phyloP scores from a whole-genome alignment of 495 filamentous ascomycete species.

The Penicillium goetzii region DNA sequence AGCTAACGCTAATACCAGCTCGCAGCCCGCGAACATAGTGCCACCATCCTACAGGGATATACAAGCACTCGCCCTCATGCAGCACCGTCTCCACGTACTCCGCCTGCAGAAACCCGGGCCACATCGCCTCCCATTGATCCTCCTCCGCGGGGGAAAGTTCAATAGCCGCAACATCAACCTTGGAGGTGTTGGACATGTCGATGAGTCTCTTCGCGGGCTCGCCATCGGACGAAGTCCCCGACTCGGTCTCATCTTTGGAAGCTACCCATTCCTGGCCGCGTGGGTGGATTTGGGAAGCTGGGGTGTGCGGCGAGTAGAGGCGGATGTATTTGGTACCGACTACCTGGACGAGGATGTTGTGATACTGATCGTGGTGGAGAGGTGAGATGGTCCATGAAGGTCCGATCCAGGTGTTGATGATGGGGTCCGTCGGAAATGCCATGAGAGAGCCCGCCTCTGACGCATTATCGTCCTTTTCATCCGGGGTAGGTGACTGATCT shows the following conservation, averaged over 20 bases:
- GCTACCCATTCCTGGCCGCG: slow-evolving; percentile 65
- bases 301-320: slow-evolving; percentile 74
- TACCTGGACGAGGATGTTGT: slow-evolving; percentile 90
- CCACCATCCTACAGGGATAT: slow-evolving; percentile 97
- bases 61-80: slow-evolving; percentile 79
- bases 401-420: slow-evolving; percentile 91
- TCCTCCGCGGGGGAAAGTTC: slow-evolving; percentile 49
- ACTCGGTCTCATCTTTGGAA: slow-evolving; percentile 24
- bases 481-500: slow-evolving; percentile 37
- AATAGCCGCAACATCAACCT: slow-evolving; percentile 68
- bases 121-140: slow-evolving; percentile 55
- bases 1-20: slow-evolving; percentile 93
- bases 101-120: slow-evolving; percentile 60
- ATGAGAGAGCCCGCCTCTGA: slow-evolving; percentile 20
- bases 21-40: slow-evolving; percentile 90
- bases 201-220: slow-evolving; percentile 48
- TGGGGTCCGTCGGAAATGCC: slow-evolving; percentile 38
- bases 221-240: slow-evolving; percentile 9
- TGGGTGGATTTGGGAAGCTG: slow-evolving; percentile 61
- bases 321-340: slow-evolving; percentile 90
- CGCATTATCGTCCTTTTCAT: slow-evolving; percentile 14
- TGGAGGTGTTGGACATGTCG: slow-evolving; percentile 91
- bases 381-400: slow-evolving; percentile 87
- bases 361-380: slow-evolving; percentile 90
- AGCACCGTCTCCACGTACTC: slow-evolving; percentile 80